Base-by-base conservation (phyloP, 805 yeast species). In the Candida saitoana region DNA sequence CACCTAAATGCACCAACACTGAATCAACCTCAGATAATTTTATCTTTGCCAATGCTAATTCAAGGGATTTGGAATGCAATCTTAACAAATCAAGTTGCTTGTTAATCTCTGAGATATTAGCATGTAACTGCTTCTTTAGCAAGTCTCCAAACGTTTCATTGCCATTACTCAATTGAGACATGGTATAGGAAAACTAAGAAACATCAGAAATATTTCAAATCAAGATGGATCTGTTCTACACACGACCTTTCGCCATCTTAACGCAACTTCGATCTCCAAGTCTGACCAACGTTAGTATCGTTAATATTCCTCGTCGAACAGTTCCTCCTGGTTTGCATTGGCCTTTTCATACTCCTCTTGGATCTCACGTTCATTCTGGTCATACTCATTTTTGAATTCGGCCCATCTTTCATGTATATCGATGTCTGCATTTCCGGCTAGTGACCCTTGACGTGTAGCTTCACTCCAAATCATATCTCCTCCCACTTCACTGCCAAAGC, bases 391-490 rank as follows among this genome's bases (percentile, higher is more conserved):
- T 58, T 90, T 93, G 49, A 82, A 73, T 44, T 87, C 96, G 8
- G 93, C 77, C 99, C 99, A 93, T 45, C 99, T 73, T 50, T 93
- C 99, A 51, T 93, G 99, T 3, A 88, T 77, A 58, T 90, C 96
- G 5, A 79, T 67, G 12, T 75, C 77, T 36, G 68, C 63, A 24
- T 43, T 50, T 3, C 69, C 79, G 34, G 73, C 60, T 36, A 71
- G 62, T 8, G 85, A 80, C 31, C 90, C 82, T 40, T 86, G 87
- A 49, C 98, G 73, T 0, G 91, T 77, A 0, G 96, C 96, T 52
- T 91, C 96, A n/a, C 89, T 86, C 99, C 99, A 93, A 2, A 93
- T 80, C 0, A 91, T 79, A 57, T 93, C 99, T n/a, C 98, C 99
- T 2, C 97, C 96, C 5, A 91, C 73, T 52, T 93, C 99, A 1